phyloP scores from a whole-genome alignment of 108 stramenopile genomes.

The Stephanodiscus minutulus region DNA sequence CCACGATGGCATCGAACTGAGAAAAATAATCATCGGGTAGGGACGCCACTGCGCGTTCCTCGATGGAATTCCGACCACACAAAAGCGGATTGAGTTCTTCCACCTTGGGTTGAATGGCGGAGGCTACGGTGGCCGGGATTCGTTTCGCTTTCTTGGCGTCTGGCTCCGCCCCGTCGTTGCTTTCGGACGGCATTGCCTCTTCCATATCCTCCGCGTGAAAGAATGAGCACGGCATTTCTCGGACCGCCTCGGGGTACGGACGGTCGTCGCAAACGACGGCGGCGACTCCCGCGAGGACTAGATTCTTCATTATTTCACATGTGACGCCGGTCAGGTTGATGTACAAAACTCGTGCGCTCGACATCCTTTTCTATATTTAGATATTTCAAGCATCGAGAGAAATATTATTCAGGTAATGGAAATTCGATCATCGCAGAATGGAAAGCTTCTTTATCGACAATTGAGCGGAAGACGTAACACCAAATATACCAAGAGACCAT shows the following conservation, averaged over 20 bases:
- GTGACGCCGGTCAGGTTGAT: conserved; percentile 84
- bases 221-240: conserved; percentile 56
- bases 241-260: conserved; percentile 58
- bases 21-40: conserved; percentile 70
- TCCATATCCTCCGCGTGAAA: conserved; percentile 46
- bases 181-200: conserved; percentile 11
- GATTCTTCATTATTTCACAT: conserved; percentile 91
- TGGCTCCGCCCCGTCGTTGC: conserved; percentile 23
- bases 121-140: conserved; percentile 53
- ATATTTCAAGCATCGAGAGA: neutral
- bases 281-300: conserved; percentile 88
- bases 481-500: neutral
- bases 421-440: conserved; percentile 2
- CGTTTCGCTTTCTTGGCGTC: conserved; percentile 52
- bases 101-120: conserved; percentile 70
- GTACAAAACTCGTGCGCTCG: conserved; percentile 86
- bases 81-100: conserved; percentile 91
- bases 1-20: conserved; percentile 81
- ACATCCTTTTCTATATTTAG: conserved; percentile 72
- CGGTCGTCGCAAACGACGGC: conserved; percentile 84
- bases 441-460: neutral
- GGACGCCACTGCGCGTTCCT: conserved; percentile 48
- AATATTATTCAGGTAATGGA: neutral
- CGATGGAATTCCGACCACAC: conserved; percentile 71
- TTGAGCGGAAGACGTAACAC: neutral